Evolutionary conservation across 306 rosid species (phyloP).

Genomic region (Albizia julibrissin): DNA sequence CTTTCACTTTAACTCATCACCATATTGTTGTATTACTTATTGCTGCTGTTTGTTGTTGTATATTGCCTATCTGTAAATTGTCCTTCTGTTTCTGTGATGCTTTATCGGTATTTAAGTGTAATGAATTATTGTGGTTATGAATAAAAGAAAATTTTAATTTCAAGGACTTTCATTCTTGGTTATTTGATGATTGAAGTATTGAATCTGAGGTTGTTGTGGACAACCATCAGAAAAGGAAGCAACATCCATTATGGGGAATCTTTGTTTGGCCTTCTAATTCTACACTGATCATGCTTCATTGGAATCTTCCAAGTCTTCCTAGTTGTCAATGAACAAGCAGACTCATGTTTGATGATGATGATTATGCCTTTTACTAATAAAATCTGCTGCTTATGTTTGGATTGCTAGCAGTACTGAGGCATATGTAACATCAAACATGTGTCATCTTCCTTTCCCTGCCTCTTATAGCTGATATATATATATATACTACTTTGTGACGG

Average conservation of each 20-base stretch:
- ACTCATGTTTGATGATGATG: too few relatives aligned
- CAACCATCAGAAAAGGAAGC: slow-evolving; percentile 53
- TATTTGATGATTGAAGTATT: too few relatives aligned
- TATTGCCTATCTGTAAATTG: slow-evolving; percentile 3
- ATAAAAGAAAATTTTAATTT: background rate
- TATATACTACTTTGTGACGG: background rate
- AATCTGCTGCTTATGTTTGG: slow-evolving; percentile 25
- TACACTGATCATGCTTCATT: slow-evolving; percentile 27
- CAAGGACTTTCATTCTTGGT: background rate
- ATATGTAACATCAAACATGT: slow-evolving; percentile 25
- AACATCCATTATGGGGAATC: slow-evolving; percentile 58
- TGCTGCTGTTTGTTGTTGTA: background rate
- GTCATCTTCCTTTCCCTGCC: background rate
- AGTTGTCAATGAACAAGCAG: too few relatives aligned
- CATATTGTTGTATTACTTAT: background rate
- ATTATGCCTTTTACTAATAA: too few relatives aligned
- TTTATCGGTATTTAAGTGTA: background rate
- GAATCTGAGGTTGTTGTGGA: slow-evolving; percentile 9
- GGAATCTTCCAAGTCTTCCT: too few relatives aligned
- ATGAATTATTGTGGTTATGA: background rate
- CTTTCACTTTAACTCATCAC: background rate
- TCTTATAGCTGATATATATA: slow-evolving; percentile 21
- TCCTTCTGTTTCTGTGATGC: slow-evolving; percentile 14
- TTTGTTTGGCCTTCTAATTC: slow-evolving; percentile 69
- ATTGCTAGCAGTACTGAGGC: slow-evolving; percentile 30